Percentiles rank a stretch among this genome's conserved stretches.
These are phyloP conservation scores for Mollisia scopiformis DNA, from an alignment of 2,329 filamentous ascomycete species.

Conservation along the genomic window DNA sequence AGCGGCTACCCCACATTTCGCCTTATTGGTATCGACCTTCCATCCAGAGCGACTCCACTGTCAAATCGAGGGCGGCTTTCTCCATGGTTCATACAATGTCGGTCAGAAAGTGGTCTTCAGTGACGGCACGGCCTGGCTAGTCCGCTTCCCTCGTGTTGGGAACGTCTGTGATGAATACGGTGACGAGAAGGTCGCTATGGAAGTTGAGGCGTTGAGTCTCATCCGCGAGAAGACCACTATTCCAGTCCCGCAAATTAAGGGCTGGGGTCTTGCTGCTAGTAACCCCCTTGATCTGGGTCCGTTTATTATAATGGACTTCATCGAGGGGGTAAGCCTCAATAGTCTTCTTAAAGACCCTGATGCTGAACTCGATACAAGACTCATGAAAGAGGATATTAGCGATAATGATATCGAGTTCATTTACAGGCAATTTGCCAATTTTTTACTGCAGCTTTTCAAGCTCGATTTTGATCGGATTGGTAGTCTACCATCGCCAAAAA, in stretches of 20 bases:
- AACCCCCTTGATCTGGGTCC: slow-evolving; percentile 8
- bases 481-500: slow-evolving; percentile 10
- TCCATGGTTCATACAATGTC: slow-evolving; percentile 38
- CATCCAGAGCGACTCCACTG: slow-evolving; percentile 39
- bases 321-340: slow-evolving; percentile 9
- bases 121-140: slow-evolving; percentile 18
- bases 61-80: slow-evolving; percentile 36
- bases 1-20: too few species aligned
- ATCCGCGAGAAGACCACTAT: slow-evolving; percentile 7
- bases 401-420: slow-evolving; percentile 18
- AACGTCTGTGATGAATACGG: slow-evolving; percentile 26
- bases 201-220: slow-evolving; percentile 14
- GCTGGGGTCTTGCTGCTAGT: slow-evolving; percentile 6
- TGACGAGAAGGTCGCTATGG: slow-evolving; percentile 21
- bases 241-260: slow-evolving; percentile 10
- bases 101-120: slow-evolving; percentile 39
- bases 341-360: slow-evolving; percentile 8
- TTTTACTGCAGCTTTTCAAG: slow-evolving; percentile 21
- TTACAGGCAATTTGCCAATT: slow-evolving; percentile 16
- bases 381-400: slow-evolving; percentile 16
- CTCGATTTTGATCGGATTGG: slow-evolving; percentile 21
- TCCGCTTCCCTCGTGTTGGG: slow-evolving; percentile 20
- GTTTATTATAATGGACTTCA: slow-evolving; percentile 13
- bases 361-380: slow-evolving; percentile 3
- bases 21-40: slow-evolving; percentile 41